Conservation (phyloP, 331 rosid species). For the Quercus phellos region DNA sequence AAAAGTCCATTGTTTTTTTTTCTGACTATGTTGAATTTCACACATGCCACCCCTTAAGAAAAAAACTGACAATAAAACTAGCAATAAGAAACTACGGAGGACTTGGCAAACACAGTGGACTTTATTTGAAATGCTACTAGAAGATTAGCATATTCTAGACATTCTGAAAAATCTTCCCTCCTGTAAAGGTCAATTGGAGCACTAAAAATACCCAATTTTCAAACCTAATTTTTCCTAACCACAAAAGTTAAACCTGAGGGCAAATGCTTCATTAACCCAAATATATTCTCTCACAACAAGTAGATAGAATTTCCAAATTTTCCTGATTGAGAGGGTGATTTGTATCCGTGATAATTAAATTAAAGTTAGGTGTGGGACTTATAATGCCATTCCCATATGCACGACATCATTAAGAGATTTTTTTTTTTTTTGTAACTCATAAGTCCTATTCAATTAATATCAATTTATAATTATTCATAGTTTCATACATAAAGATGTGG, state of each 20-base stretch:
- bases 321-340: background rate
- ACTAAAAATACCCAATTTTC: background rate
- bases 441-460: background rate
- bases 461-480: background rate
- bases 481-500: background rate
- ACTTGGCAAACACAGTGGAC: no score
- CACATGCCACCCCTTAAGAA: no score
- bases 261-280: background rate
- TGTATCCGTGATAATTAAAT: background rate
- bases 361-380: background rate
- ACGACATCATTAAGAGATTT: constrained; percentile 1
- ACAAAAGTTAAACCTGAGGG: no score
- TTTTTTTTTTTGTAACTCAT: background rate
- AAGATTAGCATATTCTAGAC: background rate
- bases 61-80: no score
- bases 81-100: no score
- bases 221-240: no score
- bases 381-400: background rate
- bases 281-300: background rate
- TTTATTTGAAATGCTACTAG: background rate
- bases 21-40: no score
- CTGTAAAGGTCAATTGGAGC: background rate
- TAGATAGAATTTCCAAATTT: background rate
- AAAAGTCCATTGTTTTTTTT: no score
- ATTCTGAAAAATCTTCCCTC: background rate